Base-by-base conservation (phyloP, 805 yeast genomes). In the Zygoascus tannicola region DNA sequence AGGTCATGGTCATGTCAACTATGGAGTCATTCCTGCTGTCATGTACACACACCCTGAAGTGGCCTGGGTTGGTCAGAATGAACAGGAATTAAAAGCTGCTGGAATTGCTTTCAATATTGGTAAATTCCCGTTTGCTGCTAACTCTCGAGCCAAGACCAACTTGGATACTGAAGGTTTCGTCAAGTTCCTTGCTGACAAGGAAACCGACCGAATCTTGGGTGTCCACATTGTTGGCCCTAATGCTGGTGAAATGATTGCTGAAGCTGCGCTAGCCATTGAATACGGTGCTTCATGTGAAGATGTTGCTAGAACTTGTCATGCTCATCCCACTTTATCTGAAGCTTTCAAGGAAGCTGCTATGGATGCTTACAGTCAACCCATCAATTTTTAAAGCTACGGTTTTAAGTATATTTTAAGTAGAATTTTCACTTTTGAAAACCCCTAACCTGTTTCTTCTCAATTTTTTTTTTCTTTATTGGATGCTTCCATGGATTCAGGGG, bases 11-110 rank as follows among this genome's bases (percentile, higher is more conserved):
- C 98, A 92, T 66, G 97, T 92, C 56, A 92, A 92, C 80, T 92
- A 92, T 70, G 94, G 81, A 57, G 94, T 85, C 72, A 92, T 92
- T 57, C 99, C 99, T 54, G 79, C 96, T 30, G 98, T 92, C 55
- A 92, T 92, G 98, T 92, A 92, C 76, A 81, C 97, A 40, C 96
- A 87, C 70, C 99, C 99, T 52, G 99, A 92, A 74, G 96, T 92
- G 56, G 97, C 97, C 43, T 92, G 98, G 98, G 95, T 85, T 56
- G 99, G 99, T 57, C 85, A 85, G 69, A 84, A 80, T 61, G 99
- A 92, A 72, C 81, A 88, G 72, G 88, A 88, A 69, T 76, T 88
- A 65, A 88, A 90, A 75, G 88, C 76, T 56, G 86, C 86, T 57
- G 96, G 96, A 56, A 78, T 87, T 66, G 75, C 81, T 57, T 92